These are phyloP conservation scores for Trypanosoma theileri DNA, from an alignment of 208 protist genomes.

Conservation along the genomic window DNA sequence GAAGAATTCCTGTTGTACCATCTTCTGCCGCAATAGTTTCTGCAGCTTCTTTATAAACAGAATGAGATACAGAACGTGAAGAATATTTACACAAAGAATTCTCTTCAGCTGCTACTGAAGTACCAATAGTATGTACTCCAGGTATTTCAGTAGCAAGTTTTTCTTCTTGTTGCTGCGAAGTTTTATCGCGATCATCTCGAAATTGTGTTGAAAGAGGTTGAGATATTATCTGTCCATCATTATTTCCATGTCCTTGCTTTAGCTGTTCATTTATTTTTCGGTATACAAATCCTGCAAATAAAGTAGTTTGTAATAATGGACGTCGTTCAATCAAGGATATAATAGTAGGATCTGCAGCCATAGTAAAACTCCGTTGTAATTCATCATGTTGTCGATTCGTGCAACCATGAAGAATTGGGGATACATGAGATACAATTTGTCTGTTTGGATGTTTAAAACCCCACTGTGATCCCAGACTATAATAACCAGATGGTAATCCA, in stretches of 20 bases:
- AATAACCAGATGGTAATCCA: slow-evolving; percentile 59
- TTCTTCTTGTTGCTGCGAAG: neutral
- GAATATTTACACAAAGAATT: too few relatives aligned
- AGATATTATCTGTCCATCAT: neutral
- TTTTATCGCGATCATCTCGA: neutral
- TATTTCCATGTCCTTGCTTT: neutral
- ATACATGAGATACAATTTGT: slow-evolving; percentile 40
- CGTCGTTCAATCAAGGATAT: slow-evolving; percentile 41
- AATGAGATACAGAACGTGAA: neutral
- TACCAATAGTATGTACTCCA: neutral
- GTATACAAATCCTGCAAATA: slow-evolving; percentile 45
- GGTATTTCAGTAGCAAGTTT: neutral
- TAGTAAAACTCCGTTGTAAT: neutral
- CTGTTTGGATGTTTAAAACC: slow-evolving; percentile 53
- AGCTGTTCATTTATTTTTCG: neutral
- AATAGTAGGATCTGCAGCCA: slow-evolving; percentile 30
- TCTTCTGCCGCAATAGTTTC: neutral
- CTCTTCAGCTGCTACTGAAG: neutral
- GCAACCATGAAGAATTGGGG: slow-evolving; percentile 42
- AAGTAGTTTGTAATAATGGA: slow-evolving; percentile 62
- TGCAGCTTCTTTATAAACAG: neutral
- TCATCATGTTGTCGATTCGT: slow-evolving; percentile 1
- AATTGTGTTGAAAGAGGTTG: neutral
- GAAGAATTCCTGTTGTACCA: neutral
- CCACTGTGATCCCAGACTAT: slow-evolving; percentile 58